Evolutionary conservation across 2,329 filamentous ascomycete species (phyloP), one percentile per base, ranked within the genome.

Genomic region (Alternaria sp.): DNA sequence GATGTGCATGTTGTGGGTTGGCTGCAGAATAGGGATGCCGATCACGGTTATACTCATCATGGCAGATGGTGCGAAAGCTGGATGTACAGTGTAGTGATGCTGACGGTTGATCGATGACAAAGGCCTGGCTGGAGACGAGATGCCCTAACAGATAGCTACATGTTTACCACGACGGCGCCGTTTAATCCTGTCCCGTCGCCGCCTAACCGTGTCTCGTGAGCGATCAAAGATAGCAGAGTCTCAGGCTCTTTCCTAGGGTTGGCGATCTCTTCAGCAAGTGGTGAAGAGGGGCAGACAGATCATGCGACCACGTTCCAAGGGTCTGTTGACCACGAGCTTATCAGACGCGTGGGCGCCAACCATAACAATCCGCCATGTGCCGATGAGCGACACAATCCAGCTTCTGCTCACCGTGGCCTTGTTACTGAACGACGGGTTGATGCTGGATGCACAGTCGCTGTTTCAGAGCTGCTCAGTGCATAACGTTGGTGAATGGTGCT

Each of bases 401-500:
- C 16, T n/a, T 38, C 36, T 14, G 39, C 18, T 12, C 9, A 6
- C 18, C 38, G 9, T 9, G 38, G 38, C 38, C 38, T 24, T 24
- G 24, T 36, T 11, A 11, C 11, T 24, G 39, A 42, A 42, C 39
- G 39, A 22, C 56, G 61, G 59, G 58, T 55, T 57, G 56, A 54
- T 60, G 62, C 54, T 48, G 55, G 60, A 58, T 73, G 71, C 71
- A 73, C 67, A 69, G 67, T 57, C 59, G 63, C 57, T 61, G 72
- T 74, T 73, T 72, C 72, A 74, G 66, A 54, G 52, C 58, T 46
- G 61, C 58, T 62, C 53, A 59, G 53, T 74, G 72, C 72, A 75
- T 75, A 75, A 75, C 65, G 59, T 62, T 69, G 69, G 66, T 64
- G 63, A 73, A 68, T 65, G 69, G 63, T 67, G 65, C 64, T 64